Percentiles rank a stretch among this genome's conserved stretches.
Evolutionary conservation across 2,329 filamentous ascomycete species (phyloP).

Genomic region (Monilinia laxa): DNA sequence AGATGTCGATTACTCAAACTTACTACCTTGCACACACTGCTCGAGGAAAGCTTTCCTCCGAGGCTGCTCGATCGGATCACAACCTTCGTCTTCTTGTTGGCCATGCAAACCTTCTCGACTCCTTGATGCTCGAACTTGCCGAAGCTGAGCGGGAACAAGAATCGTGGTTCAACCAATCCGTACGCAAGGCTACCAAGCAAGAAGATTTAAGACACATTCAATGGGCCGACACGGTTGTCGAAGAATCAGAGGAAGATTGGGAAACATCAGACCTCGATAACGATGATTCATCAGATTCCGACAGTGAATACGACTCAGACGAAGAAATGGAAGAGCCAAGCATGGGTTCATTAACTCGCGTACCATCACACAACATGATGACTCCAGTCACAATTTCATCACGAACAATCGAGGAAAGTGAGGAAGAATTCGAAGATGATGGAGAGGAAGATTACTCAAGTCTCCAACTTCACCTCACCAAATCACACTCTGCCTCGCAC

Average conservation of each 20-base stretch:
- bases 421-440: slow-evolving; percentile 51
- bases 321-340: slow-evolving; percentile 59
- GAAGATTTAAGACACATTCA: slow-evolving; percentile 70
- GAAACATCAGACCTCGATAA: slow-evolving; percentile 61
- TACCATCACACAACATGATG: slow-evolving; percentile 44
- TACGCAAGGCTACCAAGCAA: slow-evolving; percentile 66
- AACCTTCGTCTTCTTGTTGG: slow-evolving; percentile 93
- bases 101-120: slow-evolving; percentile 97
- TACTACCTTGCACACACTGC: slow-evolving; percentile 98
- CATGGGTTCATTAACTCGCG: slow-evolving; percentile 48
- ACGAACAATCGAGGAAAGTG: slow-evolving; percentile 38
- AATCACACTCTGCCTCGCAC: slow-evolving; percentile 59
- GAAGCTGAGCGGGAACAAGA: slow-evolving; percentile 95
- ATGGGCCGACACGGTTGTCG: slow-evolving; percentile 78
- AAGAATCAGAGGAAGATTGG: slow-evolving; percentile 72
- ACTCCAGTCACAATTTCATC: slow-evolving; percentile 23
- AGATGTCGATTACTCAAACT: slow-evolving; percentile 97
- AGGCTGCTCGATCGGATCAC: slow-evolving; percentile 89
- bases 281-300: slow-evolving; percentile 54
- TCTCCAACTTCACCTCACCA: slow-evolving; percentile 66
- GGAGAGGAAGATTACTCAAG: slow-evolving; percentile 63
- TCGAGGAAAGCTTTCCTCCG: slow-evolving; percentile 88
- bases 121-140: slow-evolving; percentile 86
- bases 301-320: slow-evolving; percentile 52
- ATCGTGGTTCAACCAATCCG: slow-evolving; percentile 95